These are phyloP conservation scores for Microdochium paspali DNA, from an alignment of 2,329 filamentous ascomycete species.

Conservation along the genomic window DNA sequence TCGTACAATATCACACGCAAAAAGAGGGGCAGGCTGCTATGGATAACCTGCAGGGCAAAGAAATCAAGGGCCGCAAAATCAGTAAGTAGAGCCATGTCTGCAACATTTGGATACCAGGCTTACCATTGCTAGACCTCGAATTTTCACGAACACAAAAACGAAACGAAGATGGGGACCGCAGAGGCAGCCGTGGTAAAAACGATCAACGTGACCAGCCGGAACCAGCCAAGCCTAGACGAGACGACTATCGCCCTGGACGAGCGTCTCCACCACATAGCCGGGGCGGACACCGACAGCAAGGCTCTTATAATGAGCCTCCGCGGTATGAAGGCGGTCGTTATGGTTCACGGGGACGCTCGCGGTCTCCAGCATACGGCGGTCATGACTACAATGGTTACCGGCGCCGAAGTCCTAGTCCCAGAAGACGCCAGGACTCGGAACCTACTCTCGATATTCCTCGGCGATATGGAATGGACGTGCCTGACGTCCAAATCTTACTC, in stretches of 20 bases:
- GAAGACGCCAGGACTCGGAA: constrained; percentile 40
- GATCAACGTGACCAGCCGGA: constrained; percentile 3
- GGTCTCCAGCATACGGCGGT: constrained; percentile 47
- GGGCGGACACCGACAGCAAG: constrained; percentile 21
- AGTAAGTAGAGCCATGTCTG: constrained; percentile 56
- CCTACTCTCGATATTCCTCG: constrained; percentile 56
- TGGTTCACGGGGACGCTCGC: constrained; percentile 52
- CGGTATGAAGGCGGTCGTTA: constrained; percentile 26
- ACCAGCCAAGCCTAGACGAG: constrained; percentile 14
- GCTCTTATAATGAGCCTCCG: constrained; percentile 26
- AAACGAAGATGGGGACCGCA: constrained; percentile 37
- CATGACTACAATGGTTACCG: constrained; percentile 46
- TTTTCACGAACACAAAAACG: constrained; percentile 76
- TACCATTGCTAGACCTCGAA: constrained; percentile 58
- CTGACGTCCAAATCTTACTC: constrained; percentile 82
- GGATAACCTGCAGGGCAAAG: constrained; percentile 66
- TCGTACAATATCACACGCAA: constrained; percentile 82
- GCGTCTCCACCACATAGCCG: constrained; percentile 12
- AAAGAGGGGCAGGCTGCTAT: constrained; percentile 68
- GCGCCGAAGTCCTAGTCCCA: constrained; percentile 62
- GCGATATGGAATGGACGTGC: constrained; percentile 64
- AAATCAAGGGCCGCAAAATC: constrained; percentile 84
- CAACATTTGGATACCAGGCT: neutral
- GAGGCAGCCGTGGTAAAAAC: constrained; percentile 11
- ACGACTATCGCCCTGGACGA: neutral